Percentiles rank a stretch among this genome's conserved stretches.
phyloP scores from a whole-genome alignment of 495 filamentous ascomycete species.

The Trichoderma orchidacearum region DNA sequence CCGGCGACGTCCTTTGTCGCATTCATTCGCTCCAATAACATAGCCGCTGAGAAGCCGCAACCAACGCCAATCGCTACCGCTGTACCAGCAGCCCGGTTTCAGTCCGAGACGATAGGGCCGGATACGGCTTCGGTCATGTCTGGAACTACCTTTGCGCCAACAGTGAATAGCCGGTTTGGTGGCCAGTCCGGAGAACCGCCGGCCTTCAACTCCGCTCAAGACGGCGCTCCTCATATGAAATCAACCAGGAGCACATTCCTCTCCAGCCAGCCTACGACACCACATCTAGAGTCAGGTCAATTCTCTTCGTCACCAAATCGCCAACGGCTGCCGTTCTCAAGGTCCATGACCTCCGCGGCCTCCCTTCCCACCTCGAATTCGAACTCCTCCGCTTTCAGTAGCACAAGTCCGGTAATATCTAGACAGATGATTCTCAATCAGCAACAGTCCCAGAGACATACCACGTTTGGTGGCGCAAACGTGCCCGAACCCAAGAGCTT shows the following conservation, averaged over 20 bases:
- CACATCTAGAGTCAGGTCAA: neutral
- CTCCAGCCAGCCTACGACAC: neutral
- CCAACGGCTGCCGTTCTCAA: neutral
- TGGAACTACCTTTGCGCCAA: conserved; percentile 13
- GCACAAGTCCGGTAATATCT: conserved; percentile 8
- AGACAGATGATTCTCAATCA: conserved; percentile 18
- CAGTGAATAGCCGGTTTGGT: neutral
- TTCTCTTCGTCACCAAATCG: neutral
- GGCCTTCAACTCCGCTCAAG: neutral
- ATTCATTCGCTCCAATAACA: conserved; percentile 36
- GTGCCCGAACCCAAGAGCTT: conserved; percentile 17
- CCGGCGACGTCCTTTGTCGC: conserved; percentile 37
- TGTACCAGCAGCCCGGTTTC: neutral
- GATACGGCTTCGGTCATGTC: conserved; percentile 17
- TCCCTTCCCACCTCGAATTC: conserved; percentile 7
- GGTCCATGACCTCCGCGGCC: conserved; percentile 2
- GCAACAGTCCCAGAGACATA: conserved; percentile 14
- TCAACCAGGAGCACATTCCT: neutral
- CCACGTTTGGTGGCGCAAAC: conserved; percentile 10
- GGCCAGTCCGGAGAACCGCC: neutral
- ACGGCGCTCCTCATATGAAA: too few relatives aligned
- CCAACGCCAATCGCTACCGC: neutral
- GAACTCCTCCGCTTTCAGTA: conserved; percentile 4
- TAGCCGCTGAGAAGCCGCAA: conserved; percentile 5
- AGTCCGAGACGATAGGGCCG: conserved; percentile 2